Conservation (phyloP, 108 stramenopile genomes). For the Heterococcus sp. region DNA sequence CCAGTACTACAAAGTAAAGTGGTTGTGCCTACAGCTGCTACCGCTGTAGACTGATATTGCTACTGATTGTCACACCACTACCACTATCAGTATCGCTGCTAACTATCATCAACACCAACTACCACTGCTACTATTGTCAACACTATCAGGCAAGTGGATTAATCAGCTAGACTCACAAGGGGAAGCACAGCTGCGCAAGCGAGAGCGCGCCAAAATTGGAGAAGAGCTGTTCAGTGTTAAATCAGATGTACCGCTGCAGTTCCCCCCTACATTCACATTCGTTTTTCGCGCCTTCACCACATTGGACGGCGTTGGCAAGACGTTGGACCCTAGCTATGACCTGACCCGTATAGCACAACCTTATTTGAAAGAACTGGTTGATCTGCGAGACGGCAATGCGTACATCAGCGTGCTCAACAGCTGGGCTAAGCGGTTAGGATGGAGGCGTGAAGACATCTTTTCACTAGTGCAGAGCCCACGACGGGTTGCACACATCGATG, state of each 20-base stretch:
- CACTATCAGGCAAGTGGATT: neutral
- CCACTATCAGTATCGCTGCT: no score
- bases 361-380: conserved; percentile 87
- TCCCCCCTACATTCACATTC: conserved; percentile 93
- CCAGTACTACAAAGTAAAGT: no score
- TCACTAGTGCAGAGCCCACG: conserved; percentile 58
- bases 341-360: conserved; percentile 88
- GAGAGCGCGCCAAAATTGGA: conserved; percentile 48
- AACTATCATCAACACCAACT: no score
- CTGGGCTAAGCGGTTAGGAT: conserved; percentile 35
- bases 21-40: no score
- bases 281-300: conserved; percentile 94
- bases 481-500: conserved; percentile 84
- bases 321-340: conserved; percentile 76
- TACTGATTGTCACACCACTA: no score
- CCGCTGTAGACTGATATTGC: no score
- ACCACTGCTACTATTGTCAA: no score
- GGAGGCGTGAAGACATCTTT: conserved; percentile 18
- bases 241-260: conserved; percentile 69
- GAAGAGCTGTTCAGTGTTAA: conserved; percentile 49
- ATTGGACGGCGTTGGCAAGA: conserved; percentile 93
- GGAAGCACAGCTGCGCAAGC: conserved; percentile 68
- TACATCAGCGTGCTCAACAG: conserved; percentile 41
- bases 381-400: conserved; percentile 60
- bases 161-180: conserved; percentile 43